These are phyloP conservation scores for Penicillium psychrofluorescens DNA, from an alignment of 495 filamentous ascomycete genomes.

Conservation along the genomic window DNA sequence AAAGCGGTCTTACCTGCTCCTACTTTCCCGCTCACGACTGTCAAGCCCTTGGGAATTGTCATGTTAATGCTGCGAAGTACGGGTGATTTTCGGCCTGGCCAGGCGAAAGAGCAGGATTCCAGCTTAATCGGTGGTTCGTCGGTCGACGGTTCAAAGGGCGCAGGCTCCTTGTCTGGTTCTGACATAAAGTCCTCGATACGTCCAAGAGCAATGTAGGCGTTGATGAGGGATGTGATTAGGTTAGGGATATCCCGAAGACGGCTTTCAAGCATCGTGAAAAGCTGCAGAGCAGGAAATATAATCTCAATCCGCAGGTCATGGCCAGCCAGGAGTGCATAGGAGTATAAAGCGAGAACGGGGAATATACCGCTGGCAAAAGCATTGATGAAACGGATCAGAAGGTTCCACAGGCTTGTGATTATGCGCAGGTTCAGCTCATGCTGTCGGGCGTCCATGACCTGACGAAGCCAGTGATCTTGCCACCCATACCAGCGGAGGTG, in stretches of 20 bases:
- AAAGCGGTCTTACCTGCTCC: constrained; percentile 76
- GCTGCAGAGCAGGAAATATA: constrained; percentile 73
- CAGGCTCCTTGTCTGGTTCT: constrained; percentile 65
- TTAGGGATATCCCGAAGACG: constrained; percentile 63
- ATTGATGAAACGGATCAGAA: constrained; percentile 55
- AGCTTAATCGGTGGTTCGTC: constrained; percentile 38
- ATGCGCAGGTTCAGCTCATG: constrained; percentile 60
- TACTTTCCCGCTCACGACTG: constrained; percentile 63
- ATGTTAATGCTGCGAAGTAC: constrained; percentile 60
- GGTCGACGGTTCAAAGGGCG: constrained; percentile 21
- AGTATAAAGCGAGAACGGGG: constrained; percentile 70
- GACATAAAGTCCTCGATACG: constrained; percentile 78
- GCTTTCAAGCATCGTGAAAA: constrained; percentile 65
- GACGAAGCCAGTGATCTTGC: constrained; percentile 70
- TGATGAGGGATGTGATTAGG: constrained; percentile 63
- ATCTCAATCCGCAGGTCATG: constrained; percentile 63
- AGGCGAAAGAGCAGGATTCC: constrained; percentile 62
- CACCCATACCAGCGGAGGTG: constrained; percentile 83
- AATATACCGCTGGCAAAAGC: constrained; percentile 60
- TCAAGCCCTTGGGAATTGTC: constrained; percentile 56
- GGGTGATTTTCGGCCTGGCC: constrained; percentile 56
- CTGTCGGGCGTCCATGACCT: constrained; percentile 63
- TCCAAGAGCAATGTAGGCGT: constrained; percentile 66
- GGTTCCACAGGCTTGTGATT: constrained; percentile 53
- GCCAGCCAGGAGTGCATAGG: constrained; percentile 63